A percentile compares a stretch with the other conserved stretches of the same genome.
phyloP scores from a whole-genome alignment of 2,329 filamentous ascomycete species.

The Zalaria sp. region DNA sequence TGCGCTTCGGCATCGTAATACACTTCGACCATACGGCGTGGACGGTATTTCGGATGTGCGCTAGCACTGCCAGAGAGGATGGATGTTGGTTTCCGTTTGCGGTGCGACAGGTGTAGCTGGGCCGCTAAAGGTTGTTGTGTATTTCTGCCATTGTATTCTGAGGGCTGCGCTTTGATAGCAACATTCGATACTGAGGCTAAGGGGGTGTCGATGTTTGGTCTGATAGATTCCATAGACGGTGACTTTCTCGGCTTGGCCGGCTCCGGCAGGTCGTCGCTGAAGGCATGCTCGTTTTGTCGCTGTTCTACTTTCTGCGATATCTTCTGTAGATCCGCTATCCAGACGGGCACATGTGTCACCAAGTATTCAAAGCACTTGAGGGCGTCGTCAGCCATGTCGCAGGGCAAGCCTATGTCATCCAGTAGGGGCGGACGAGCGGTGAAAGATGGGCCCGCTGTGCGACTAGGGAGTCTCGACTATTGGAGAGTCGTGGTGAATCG shows the following conservation, averaged over 20 bases:
- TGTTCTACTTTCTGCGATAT: conserved; percentile 12
- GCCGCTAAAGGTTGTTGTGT: conserved; percentile 14
- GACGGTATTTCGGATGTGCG: conserved; percentile 45
- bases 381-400: conserved; percentile 17
- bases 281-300: conserved; percentile 14
- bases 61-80: conserved; percentile 23
- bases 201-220: background rate
- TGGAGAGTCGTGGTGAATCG: too few species aligned
- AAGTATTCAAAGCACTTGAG: conserved; percentile 14
- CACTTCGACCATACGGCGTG: conserved; percentile 67
- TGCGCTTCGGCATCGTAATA: conserved; percentile 86
- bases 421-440: too few species aligned
- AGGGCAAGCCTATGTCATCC: background rate
- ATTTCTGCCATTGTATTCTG: conserved; percentile 1
- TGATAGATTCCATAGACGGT: conserved; percentile 10
- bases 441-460: too few species aligned
- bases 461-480: too few species aligned
- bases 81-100: conserved; percentile 31
- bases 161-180: conserved; percentile 2
- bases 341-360: conserved; percentile 15
- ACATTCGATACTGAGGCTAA: background rate
- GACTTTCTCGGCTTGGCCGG: conserved; percentile 7
- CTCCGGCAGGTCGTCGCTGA: conserved; percentile 9
- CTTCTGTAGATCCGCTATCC: conserved; percentile 17
- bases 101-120: conserved; percentile 14